Evolutionary conservation across 2,329 filamentous ascomycete species (phyloP), one percentile per base, ranked within the genome.

Genomic region (Byssochlamys sp.): DNA sequence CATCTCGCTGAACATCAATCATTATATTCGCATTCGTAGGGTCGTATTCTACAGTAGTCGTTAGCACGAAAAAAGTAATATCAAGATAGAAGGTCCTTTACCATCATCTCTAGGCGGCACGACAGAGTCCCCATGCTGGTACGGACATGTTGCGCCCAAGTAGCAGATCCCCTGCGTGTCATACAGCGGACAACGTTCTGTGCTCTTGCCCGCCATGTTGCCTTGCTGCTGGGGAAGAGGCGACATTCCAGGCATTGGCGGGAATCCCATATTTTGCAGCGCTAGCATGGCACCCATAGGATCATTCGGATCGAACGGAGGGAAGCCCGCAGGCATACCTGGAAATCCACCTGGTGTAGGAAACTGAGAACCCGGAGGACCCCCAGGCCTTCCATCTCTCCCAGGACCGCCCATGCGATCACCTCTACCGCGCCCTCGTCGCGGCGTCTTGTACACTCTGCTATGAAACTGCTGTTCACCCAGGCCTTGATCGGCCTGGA

Each of bases 121-220:
- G 26, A 77, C 69, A 33, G 70, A 71, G 55, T 77, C 73, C 12
- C 79, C 81, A 65, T 85, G 82, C 62, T 83, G 77, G 60, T 80
- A 83, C 0, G 79, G 80, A 66, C 83, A 85, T n/a, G 76, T 71
- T 55, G 73, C 77, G 26, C 83, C 83, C 51, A 79, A 63, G 11
- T 80, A 77, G 64, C 83, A 85, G 58, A 80, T 83, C 4, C 83
- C 83, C 61, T 82, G 81, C 0, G 73, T 80, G 59, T 84, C 81
- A 62, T 84, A 85, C 66, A 83, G 80, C 45, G 73, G 74, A 65
- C 83, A 85, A 54, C 78, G 75, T 67, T 74, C 64, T 56, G 72
- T 63, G 59, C 67, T 65, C 64, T 75, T 65, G 55, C 67, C 55
- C 50, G 63, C 65, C 54, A 71, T 66, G 19, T 69, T 63, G 14